These are phyloP conservation scores for Cicer arietinum DNA, from an alignment of 306 rosid genomes.

Conservation along the genomic window DNA sequence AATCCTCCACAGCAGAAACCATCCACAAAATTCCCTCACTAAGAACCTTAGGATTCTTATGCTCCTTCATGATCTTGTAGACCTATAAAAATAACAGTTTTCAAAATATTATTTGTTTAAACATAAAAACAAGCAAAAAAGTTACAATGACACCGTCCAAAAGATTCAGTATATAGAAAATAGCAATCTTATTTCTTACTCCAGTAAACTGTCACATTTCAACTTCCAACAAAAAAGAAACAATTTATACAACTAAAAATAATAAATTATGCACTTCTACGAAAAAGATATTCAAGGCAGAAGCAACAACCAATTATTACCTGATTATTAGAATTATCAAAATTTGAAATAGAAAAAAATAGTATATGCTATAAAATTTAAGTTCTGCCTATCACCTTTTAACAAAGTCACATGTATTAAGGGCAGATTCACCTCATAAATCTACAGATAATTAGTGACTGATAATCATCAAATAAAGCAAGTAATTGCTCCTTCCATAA, in stretches of 20 bases:
- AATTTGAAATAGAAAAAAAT: not conserved
- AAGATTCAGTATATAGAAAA: not conserved
- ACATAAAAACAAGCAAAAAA: conserved; percentile 30
- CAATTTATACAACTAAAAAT: not conserved
- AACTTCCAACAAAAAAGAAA: not conserved
- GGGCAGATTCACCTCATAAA: conserved; percentile 4
- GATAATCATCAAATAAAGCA: conserved; percentile 14
- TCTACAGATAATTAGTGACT: not conserved
- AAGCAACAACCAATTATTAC: not conserved
- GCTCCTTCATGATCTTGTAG: conserved; percentile 97
- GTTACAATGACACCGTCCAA: not conserved
- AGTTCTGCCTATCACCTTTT: not conserved
- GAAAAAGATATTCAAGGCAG: not conserved
- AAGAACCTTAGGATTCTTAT: conserved; percentile 98
- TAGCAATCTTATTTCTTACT: not conserved
- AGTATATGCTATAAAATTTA: not conserved
- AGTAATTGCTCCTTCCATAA: not conserved
- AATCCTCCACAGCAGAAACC: conserved; percentile 96
- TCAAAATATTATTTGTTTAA: not conserved
- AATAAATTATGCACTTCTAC: not conserved
- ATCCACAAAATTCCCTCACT: conserved; percentile 98
- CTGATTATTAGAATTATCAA: not conserved
- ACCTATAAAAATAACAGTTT: conserved; percentile 51
- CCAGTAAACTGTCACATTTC: not conserved
- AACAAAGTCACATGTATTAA: not conserved